These are phyloP conservation scores for Geotrichum histeridarum DNA, from an alignment of 1,139 yeast genomes.

Conservation along the genomic window DNA sequence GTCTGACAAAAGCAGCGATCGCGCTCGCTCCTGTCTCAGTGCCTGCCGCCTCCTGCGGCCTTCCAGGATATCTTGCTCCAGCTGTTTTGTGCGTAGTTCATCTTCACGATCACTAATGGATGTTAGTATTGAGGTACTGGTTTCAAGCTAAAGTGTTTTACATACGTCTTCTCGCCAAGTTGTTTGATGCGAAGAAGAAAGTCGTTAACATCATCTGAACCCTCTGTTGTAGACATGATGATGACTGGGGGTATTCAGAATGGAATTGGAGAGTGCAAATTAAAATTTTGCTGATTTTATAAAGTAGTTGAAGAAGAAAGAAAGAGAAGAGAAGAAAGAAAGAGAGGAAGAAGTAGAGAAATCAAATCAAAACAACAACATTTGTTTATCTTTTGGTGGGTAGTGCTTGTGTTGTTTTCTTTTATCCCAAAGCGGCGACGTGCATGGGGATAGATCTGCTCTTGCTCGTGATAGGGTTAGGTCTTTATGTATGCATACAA, in stretches of 20 bases:
- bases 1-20: slow-evolving; percentile 27
- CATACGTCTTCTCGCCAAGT: slow-evolving; percentile 36
- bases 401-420: not conserved
- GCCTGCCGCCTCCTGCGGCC: slow-evolving; percentile 34
- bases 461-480: not conserved
- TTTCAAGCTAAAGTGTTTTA: slow-evolving; percentile 2
- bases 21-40: slow-evolving; percentile 29
- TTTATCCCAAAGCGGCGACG: not conserved
- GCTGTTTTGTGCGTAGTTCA: slow-evolving; percentile 35
- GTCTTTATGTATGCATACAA: too few species aligned
- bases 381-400: not conserved
- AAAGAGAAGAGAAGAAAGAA: not conserved
- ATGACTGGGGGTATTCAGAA: not conserved
- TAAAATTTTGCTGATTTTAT: not conserved
- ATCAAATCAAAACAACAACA: not conserved
- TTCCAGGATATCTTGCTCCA: slow-evolving; percentile 36
- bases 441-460: not conserved
- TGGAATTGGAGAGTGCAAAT: not conserved
- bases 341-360: not conserved
- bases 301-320: not conserved
- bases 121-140: not conserved
- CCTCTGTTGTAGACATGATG: not conserved
- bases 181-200: slow-evolving; percentile 37
- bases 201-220: slow-evolving; percentile 34
- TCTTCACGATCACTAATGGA: slow-evolving; percentile 35